Percentiles rank a stretch among this genome's conserved stretches.
Conservation (phyloP, 2,329 filamentous ascomycete genomes). For the Nemania bipapillata region DNA sequence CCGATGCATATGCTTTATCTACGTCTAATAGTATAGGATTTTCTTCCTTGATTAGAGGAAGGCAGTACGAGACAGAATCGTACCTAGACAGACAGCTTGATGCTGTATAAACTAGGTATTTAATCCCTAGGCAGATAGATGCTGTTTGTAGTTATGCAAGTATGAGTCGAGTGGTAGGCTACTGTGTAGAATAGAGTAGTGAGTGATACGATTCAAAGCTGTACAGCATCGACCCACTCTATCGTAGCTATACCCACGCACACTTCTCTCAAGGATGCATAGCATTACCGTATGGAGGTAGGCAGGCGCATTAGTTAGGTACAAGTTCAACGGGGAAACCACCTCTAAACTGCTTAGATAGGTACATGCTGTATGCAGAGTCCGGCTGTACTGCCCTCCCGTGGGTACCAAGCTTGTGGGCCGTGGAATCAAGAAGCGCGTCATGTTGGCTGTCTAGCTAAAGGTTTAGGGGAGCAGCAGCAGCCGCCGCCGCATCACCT, state of each 20-base stretch:
- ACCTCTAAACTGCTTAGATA: neutral
- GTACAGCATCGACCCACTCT: neutral
- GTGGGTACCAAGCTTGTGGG: conserved; percentile 16
- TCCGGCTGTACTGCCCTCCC: neutral
- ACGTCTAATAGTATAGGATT: too few species aligned
- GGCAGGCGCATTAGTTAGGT: neutral
- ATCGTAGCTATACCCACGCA: neutral
- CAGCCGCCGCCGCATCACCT: too few species aligned
- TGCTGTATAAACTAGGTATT: neutral
- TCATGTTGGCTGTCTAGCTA: conserved; percentile 24
- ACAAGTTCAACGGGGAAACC: neutral
- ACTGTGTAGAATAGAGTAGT: neutral
- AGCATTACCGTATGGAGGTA: neutral
- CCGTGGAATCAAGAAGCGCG: conserved; percentile 18
- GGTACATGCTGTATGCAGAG: neutral
- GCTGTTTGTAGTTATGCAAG: too few species aligned
- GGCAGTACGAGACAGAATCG: neutral
- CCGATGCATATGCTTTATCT: too few species aligned
- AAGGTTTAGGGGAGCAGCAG: conserved; percentile 14
- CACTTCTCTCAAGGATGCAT: neutral
- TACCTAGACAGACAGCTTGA: neutral
- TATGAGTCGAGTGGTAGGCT: conserved; percentile 6
- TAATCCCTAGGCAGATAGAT: too few species aligned
- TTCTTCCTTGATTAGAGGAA: too few species aligned
- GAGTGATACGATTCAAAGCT: conserved; percentile 1